A percentile compares a stretch with the other conserved stretches of the same genome.
Evolutionary conservation across 2,329 filamentous ascomycete genomes (phyloP).

Genomic region (Metarhizium sp.): DNA sequence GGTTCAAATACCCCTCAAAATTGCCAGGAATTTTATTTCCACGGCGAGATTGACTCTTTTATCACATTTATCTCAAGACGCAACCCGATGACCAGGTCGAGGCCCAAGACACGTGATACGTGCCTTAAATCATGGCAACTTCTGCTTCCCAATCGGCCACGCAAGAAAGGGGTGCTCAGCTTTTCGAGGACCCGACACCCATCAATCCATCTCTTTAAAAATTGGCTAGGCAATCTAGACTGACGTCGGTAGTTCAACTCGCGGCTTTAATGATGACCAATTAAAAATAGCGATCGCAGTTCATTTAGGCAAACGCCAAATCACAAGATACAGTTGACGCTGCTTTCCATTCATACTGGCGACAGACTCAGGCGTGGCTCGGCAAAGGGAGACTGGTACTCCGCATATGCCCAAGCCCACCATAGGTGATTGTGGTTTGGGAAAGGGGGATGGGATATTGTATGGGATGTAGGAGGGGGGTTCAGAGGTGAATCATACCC

Average conservation of each 20-base stretch:
- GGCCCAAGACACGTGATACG: constrained; percentile 8
- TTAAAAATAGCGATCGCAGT: constrained; percentile 2
- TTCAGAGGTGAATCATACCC: constrained; percentile 21
- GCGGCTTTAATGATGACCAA: constrained; percentile 2
- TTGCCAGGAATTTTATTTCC: not conserved
- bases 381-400: not conserved
- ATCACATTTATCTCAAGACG: constrained; percentile 7
- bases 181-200: not conserved
- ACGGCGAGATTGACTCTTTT: not conserved
- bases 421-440: not conserved
- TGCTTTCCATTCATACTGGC: constrained; percentile 8
- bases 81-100: constrained; percentile 1
- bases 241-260: not conserved
- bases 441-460: not conserved
- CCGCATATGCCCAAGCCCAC: not conserved
- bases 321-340: constrained; percentile 8
- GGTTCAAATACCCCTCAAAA: not conserved
- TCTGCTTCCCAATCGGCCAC: constrained; percentile 1
- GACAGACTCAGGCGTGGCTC: constrained; percentile 2
- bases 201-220: constrained; percentile 1
- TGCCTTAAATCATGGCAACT: constrained; percentile 4
- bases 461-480: constrained; percentile 8
- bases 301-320: constrained; percentile 5
- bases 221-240: not conserved
- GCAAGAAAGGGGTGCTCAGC: constrained; percentile 1